These are phyloP conservation scores for Neocallimastix lanati DNA, from an alignment of 192 early-diverging fungal genomes.

Conservation along the genomic window DNA sequence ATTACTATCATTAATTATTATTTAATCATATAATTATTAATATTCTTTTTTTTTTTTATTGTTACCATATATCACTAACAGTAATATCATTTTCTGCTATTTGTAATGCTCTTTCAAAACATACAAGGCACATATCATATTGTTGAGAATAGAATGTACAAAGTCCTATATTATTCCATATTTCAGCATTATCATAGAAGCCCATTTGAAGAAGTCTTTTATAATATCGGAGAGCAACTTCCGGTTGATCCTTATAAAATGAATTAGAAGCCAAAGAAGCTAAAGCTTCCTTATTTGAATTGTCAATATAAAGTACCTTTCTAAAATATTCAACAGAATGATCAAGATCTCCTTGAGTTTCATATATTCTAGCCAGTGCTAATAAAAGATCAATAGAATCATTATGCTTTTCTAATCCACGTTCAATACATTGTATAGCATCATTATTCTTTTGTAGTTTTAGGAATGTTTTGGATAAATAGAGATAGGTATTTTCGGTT, in stretches of 20 bases:
- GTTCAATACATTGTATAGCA: constrained; percentile 7
- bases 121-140: constrained; percentile 6
- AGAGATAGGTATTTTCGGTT: not conserved
- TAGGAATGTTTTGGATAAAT: constrained; percentile 7
- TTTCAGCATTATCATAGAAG: constrained; percentile 2
- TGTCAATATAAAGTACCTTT: constrained; percentile 7
- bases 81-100: constrained; percentile 1
- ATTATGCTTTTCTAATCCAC: constrained; percentile 1
- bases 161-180: constrained; percentile 15
- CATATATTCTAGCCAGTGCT: constrained; percentile 7
- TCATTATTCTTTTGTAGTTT: constrained; percentile 7
- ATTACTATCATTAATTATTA: no score
- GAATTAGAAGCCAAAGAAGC: constrained; percentile 4
- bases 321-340: constrained; percentile 5
- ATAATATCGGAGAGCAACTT: constrained; percentile 10
- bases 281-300: constrained; percentile 9
- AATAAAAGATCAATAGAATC: constrained; percentile 1
- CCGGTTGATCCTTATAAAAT: constrained; percentile 13
- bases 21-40: not conserved
- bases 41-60: not conserved
- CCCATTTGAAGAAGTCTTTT: constrained; percentile 8
- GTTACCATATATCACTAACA: constrained; percentile 11
- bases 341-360: constrained; percentile 4
- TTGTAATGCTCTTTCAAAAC: constrained; percentile 11
- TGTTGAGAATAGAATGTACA: constrained; percentile 13